A percentile compares a stretch with the other conserved stretches of the same genome.
phyloP scores from a whole-genome alignment of 371 early-diverging fungal species.

The Synchytrium microbalum region DNA sequence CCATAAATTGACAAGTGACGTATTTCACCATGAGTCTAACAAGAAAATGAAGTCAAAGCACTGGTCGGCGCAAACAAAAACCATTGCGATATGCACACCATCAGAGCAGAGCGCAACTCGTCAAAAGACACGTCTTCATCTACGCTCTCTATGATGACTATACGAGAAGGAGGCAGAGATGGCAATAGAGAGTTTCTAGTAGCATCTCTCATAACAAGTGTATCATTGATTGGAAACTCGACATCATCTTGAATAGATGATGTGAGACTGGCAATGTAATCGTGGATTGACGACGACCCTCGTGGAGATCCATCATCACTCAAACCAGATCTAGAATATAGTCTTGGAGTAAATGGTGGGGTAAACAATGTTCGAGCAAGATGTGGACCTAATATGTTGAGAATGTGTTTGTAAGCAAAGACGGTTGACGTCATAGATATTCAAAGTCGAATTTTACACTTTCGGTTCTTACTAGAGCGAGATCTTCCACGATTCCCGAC shows the following conservation, averaged over 20 bases:
- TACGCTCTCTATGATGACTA: neutral
- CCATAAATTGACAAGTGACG: neutral
- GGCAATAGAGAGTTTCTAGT: neutral
- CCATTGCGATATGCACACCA: no score
- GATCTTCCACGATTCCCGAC: neutral
- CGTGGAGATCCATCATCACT: neutral
- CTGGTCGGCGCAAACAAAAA: no score
- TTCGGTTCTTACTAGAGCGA: neutral
- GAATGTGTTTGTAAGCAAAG: no score
- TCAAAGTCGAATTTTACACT: neutral
- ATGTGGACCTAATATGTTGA: neutral
- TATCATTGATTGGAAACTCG: neutral
- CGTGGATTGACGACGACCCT: neutral
- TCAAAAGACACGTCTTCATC: neutral
- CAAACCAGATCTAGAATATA: neutral
- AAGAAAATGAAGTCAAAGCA: no score
- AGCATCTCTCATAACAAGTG: neutral
- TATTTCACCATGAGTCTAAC: neutral
- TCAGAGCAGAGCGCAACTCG: neutral
- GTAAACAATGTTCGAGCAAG: neutral
- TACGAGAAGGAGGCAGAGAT: neutral
- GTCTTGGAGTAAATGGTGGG: neutral
- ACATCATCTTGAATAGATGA: neutral
- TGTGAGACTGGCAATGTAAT: neutral
- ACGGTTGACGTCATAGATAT: neutral